These are phyloP conservation scores for Pseudogymnoascus sp. DNA, from an alignment of 2,329 filamentous ascomycete genomes.

Conservation along the genomic window DNA sequence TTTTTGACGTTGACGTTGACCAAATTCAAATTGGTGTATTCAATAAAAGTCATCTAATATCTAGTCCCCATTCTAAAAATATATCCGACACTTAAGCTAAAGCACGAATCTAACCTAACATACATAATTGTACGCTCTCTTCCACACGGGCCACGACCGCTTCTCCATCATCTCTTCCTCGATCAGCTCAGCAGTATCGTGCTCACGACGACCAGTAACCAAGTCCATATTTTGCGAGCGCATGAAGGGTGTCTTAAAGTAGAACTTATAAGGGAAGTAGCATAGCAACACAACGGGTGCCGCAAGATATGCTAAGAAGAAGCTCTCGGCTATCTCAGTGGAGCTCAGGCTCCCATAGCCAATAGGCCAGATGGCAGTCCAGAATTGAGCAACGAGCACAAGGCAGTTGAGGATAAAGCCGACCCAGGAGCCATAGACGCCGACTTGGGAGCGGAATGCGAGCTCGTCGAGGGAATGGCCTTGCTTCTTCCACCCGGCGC, in stretches of 20 bases:
- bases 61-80: too few species aligned
- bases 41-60: too few species aligned
- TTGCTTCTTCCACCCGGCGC: conserved; percentile 63
- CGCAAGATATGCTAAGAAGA: conserved; percentile 68
- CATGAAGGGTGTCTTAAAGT: conserved; percentile 48
- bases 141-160: too few species aligned
- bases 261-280: conserved; percentile 70
- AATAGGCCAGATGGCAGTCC: conserved; percentile 74
- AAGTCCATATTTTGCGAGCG: too few species aligned
- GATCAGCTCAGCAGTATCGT: too few species aligned
- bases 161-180: too few species aligned
- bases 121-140: too few species aligned
- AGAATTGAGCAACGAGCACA: conserved; percentile 79
- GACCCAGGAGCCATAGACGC: conserved; percentile 71
- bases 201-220: too few species aligned
- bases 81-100: too few species aligned
- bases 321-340: conserved; percentile 46
- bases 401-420: conserved; percentile 69
- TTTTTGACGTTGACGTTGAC: too few species aligned
- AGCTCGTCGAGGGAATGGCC: conserved; percentile 69
- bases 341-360: conserved; percentile 40
- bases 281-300: conserved; percentile 61
- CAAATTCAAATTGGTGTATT: too few species aligned
- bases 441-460: conserved; percentile 73
- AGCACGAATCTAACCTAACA: too few species aligned